Percentiles rank a stretch among this genome's conserved stretches.
Evolutionary conservation across 1,284 basidiomycete species (phyloP).

Genomic region (Mycosarcoma maydis): DNA sequence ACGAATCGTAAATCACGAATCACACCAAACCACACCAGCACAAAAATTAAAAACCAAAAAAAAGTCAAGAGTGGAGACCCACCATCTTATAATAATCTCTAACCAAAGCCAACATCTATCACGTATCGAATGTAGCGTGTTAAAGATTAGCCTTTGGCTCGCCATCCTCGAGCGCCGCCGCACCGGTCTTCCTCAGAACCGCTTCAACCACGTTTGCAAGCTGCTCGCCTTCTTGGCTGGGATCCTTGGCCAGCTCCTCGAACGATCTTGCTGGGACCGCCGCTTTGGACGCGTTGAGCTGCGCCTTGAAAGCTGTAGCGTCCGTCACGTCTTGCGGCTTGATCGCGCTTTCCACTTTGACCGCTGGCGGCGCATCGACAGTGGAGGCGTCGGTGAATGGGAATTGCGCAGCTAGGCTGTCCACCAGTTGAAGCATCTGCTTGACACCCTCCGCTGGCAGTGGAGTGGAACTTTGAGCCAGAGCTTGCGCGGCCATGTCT

Average conservation of each 20-base stretch:
- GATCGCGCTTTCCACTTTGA: slow-evolving; percentile 67
- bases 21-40: too few species aligned
- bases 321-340: slow-evolving; percentile 74
- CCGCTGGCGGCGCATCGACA: slow-evolving; percentile 71
- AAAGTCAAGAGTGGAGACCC: too few species aligned
- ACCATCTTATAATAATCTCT: background rate
- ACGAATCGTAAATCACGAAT: too few species aligned
- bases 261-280: slow-evolving; percentile 67
- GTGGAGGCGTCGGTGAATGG: slow-evolving; percentile 69
- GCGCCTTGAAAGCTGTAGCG: slow-evolving; percentile 77
- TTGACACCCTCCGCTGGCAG: slow-evolving; percentile 70
- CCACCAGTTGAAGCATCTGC: slow-evolving; percentile 72
- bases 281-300: slow-evolving; percentile 70
- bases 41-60: too few species aligned
- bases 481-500: slow-evolving; percentile 45
- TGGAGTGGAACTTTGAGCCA: slow-evolving; percentile 65
- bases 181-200: slow-evolving; percentile 14
- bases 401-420: slow-evolving; percentile 73
- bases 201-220: slow-evolving; percentile 19
- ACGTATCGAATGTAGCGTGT: background rate
- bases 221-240: slow-evolving; percentile 31
- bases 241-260: slow-evolving; percentile 39
- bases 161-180: slow-evolving; percentile 3
- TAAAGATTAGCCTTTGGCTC: slow-evolving; percentile 37
- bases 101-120: too few species aligned